Conservation (phyloP, 2,329 filamentous ascomycete species). For the Colletotrichum incanum region DNA sequence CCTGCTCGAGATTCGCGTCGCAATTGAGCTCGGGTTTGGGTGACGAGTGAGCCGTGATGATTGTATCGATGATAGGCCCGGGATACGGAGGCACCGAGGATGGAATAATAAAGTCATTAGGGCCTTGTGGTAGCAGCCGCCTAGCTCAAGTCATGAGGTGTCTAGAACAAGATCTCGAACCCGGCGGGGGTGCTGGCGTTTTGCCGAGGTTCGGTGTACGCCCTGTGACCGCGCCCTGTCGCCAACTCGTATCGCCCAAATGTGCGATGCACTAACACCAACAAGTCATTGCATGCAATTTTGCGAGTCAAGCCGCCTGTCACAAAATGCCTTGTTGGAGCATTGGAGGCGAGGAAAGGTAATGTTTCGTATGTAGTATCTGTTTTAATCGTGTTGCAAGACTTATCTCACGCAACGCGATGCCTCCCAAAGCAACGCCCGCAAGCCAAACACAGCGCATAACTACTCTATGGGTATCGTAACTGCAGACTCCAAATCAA, state of each 20-base stretch:
- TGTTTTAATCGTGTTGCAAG: background rate
- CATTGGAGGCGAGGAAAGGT: background rate
- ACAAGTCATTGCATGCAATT: background rate
- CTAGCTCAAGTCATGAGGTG: conserved; percentile 22
- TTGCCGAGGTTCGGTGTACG: conserved; percentile 41
- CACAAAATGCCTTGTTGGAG: background rate
- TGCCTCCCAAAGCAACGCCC: background rate
- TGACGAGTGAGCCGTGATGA: background rate
- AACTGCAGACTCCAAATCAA: conserved; percentile 27
- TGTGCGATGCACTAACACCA: background rate
- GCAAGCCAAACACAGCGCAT: background rate
- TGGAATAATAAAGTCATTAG: conserved; percentile 14
- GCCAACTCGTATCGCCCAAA: background rate
- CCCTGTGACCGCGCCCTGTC: conserved; percentile 32
- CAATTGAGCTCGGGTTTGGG: background rate
- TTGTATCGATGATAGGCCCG: background rate
- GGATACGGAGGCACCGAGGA: conserved; percentile 5
- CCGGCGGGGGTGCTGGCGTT: conserved; percentile 12
- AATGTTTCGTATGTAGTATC: background rate
- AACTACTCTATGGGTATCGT: conserved; percentile 33
- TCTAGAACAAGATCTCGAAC: conserved; percentile 16
- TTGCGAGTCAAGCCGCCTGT: background rate
- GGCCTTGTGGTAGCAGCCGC: background rate
- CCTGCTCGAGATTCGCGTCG: conserved; percentile 13
- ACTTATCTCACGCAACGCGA: background rate